Base-by-base conservation (phyloP, 1,284 basidiomycete species). In the Ustilago loliicola region DNA sequence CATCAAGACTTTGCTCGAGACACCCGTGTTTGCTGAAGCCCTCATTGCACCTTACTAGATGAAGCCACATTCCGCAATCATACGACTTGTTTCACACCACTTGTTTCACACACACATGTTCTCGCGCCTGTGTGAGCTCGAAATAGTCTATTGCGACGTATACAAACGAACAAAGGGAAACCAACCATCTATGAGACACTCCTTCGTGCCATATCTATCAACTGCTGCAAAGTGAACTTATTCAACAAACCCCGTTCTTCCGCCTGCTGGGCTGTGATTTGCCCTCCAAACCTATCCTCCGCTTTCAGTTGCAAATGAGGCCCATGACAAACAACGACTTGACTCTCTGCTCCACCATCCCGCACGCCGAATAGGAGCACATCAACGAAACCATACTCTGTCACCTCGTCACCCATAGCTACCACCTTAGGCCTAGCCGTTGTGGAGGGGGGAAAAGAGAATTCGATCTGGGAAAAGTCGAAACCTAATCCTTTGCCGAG, bases 401-500 rank as follows among this genome's bases (percentile, higher is more conserved):
- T 15, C 21, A 65, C 54, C n/a, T 47, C 13, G 38, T 34, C 48
- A 8, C 27, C 11, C 48, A 5, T 50, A 6, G 13, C 34, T 4
- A 25, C 25, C 47, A 52, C 11, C 48, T 51, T 29, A 11, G 30
- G 25, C 25, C 5, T 17, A 32, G 13, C n/a, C n/a, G 40, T 15
- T n/a, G n/a, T 19, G 19, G 21, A 8, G 30, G 10, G 47, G 69
- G 34, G 63, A 23, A 83, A 71, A n/a, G 57, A 40, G 11, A 85
- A 47, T 38, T 85, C 61, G 23, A 85, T 66, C 2, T 51, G 59
- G 0, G 17, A 40, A 54, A 86, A 86, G 47, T 86, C 85, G 55
- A 81, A 85, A 2, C 83, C 83, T 23, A 86, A 62, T 6, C 85
- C 85, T 25, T 64, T 21, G 19, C 85, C 85, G 11, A 83, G 36